phyloP scores from a whole-genome alignment of 2,329 filamentous ascomycete genomes.

The Aspergillus candidus region DNA sequence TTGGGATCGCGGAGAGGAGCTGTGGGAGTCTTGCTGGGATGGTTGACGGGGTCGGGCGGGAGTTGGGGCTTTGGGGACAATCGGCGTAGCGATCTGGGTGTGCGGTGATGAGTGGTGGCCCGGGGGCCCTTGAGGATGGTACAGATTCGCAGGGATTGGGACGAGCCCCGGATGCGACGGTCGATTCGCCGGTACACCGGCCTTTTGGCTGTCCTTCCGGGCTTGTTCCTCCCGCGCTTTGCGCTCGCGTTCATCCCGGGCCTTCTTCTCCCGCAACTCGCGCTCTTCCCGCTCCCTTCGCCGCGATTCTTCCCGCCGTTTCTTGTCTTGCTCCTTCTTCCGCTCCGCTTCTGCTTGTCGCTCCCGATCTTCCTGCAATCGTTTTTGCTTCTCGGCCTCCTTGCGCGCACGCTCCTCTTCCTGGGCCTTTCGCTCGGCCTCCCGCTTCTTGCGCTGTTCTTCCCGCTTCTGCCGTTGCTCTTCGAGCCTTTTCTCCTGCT shows the following conservation, averaged over 20 bases:
- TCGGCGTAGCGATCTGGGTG: conserved; percentile 70
- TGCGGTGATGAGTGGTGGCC: conserved; percentile 66
- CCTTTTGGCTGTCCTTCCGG: conserved; percentile 55
- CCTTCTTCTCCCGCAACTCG: conserved; percentile 59
- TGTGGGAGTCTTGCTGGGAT: conserved; percentile 70
- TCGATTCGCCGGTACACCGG: conserved; percentile 46
- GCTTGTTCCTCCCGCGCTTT: conserved; percentile 40
- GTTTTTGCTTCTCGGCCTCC: conserved; percentile 75
- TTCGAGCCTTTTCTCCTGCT: conserved; percentile 71
- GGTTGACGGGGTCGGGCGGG: conserved; percentile 69
- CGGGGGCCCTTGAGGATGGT: conserved; percentile 47
- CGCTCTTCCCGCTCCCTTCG: conserved; percentile 67
- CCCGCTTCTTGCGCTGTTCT: conserved; percentile 84
- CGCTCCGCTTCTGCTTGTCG: conserved; percentile 79
- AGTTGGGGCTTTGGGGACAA: conserved; percentile 73
- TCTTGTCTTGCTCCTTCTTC: conserved; percentile 79
- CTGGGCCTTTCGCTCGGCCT: conserved; percentile 81
- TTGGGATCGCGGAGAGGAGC: conserved; percentile 57
- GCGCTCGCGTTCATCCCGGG: conserved; percentile 58
- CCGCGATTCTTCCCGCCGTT: conserved; percentile 62
- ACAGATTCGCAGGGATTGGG: conserved; percentile 49
- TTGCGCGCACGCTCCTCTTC: conserved; percentile 82
- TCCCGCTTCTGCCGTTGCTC: conserved; percentile 78
- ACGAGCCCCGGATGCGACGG: conserved; percentile 55
- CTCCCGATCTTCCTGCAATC: conserved; percentile 77